phyloP scores from a whole-genome alignment of 2,329 filamentous ascomycete genomes.

The Hymenoscyphus fructigenus region DNA sequence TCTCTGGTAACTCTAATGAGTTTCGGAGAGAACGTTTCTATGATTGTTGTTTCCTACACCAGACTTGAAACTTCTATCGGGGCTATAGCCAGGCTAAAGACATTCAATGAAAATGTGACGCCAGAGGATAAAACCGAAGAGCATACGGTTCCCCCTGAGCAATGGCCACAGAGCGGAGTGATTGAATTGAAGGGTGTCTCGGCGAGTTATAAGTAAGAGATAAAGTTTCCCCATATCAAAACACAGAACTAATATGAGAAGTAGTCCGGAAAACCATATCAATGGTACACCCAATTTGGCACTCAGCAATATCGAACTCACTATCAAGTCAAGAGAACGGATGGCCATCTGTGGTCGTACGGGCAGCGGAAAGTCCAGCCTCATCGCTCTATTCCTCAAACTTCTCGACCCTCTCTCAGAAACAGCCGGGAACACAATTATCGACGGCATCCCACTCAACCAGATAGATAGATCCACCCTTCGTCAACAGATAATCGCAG shows the following conservation, averaged over 20 bases:
- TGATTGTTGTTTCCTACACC: slow-evolving; percentile 50
- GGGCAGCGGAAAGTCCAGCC: slow-evolving; percentile 43
- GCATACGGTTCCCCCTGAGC: background rate
- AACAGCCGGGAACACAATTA: slow-evolving; percentile 40
- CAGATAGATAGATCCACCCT: slow-evolving; percentile 43
- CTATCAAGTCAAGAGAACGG: slow-evolving; percentile 42
- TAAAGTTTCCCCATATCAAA: background rate
- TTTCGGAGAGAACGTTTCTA: slow-evolving; percentile 39
- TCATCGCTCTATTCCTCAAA: slow-evolving; percentile 42
- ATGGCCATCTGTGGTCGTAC: slow-evolving; percentile 53
- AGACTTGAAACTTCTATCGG: slow-evolving; percentile 57
- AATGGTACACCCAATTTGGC: slow-evolving; percentile 5
- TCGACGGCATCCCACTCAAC: slow-evolving; percentile 44
- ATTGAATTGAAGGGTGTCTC: slow-evolving; percentile 17
- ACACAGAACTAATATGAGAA: background rate
- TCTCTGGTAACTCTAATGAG: slow-evolving; percentile 41
- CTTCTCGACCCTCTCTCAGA: slow-evolving; percentile 37
- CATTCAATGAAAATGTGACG: slow-evolving; percentile 46
- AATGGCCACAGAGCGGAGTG: slow-evolving; percentile 14
- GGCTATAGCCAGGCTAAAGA: slow-evolving; percentile 53
- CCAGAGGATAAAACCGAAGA: slow-evolving; percentile 41
- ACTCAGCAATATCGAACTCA: slow-evolving; percentile 15
- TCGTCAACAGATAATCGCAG: slow-evolving; percentile 49
- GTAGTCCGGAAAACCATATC: background rate
- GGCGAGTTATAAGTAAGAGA: slow-evolving; percentile 13